Evolutionary conservation across 495 filamentous ascomycete species (phyloP).

Genomic region (Aspergillus sclerotiicarbonarius): DNA sequence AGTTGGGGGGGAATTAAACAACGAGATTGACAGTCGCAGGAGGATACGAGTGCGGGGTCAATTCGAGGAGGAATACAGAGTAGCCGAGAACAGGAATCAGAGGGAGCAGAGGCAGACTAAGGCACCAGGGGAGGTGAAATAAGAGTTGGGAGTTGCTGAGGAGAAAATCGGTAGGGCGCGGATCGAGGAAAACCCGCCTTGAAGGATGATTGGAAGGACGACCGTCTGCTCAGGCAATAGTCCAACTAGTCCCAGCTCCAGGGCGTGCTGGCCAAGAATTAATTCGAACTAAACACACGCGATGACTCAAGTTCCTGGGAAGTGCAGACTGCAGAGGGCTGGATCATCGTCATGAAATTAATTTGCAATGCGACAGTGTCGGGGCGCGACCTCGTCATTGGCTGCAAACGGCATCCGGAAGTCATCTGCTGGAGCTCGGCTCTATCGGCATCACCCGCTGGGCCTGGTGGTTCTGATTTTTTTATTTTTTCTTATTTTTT

Average conservation of each 20-base stretch:
- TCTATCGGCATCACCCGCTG: constrained; percentile 13
- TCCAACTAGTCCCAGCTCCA: background rate
- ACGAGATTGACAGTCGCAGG: background rate
- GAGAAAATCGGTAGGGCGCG: constrained; percentile 7
- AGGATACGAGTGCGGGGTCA: background rate
- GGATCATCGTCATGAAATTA: background rate
- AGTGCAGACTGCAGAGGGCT: background rate
- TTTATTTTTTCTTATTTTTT: background rate
- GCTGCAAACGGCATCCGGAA: constrained; percentile 11
- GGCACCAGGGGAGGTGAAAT: constrained; percentile 6
- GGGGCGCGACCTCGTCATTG: constrained; percentile 8
- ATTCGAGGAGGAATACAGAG: constrained; percentile 3
- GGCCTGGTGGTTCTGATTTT: background rate
- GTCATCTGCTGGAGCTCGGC: constrained; percentile 8
- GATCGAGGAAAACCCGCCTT: constrained; percentile 11
- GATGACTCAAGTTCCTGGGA: background rate
- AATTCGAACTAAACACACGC: background rate
- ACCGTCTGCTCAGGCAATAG: constrained; percentile 16
- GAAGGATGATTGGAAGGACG: constrained; percentile 4
- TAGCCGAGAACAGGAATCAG: background rate
- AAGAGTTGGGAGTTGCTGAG: constrained; percentile 9
- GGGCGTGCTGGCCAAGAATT: constrained; percentile 9
- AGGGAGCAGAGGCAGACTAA: constrained; percentile 6
- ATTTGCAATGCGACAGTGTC: background rate
- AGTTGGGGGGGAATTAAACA: background rate